Conservation (phyloP, 306 rosid genomes). For the Rosa persica region DNA sequence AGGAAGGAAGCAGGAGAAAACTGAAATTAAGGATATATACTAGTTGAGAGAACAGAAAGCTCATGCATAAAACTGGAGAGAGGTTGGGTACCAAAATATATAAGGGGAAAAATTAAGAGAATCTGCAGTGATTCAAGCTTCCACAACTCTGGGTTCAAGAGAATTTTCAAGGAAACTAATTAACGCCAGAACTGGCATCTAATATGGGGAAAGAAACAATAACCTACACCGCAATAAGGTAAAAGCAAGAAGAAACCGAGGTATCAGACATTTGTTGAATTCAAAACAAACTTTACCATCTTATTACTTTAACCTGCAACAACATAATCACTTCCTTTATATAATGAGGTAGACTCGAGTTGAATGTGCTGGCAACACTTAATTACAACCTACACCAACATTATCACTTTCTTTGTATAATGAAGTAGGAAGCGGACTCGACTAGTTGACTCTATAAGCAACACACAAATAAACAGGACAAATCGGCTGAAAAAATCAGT, state of each 20-base stretch:
- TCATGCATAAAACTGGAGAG: not conserved
- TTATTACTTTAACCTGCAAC: conserved; percentile 12
- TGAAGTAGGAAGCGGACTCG: not conserved
- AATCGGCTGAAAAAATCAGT: conserved; percentile 15
- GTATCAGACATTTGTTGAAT: conserved; percentile 20
- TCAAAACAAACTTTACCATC: conserved; percentile 14
- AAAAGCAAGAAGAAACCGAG: conserved; percentile 12
- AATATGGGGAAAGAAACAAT: not conserved
- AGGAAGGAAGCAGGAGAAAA: not conserved
- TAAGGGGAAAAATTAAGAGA: conserved; percentile 4
- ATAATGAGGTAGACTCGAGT: not conserved
- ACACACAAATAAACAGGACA: conserved; percentile 2
- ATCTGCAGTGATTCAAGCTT: conserved; percentile 3
- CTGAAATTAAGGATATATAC: not conserved
- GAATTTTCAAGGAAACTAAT: not conserved
- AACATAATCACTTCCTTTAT: conserved; percentile 11
- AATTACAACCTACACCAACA: conserved; percentile 13
- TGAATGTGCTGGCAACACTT: conserved; percentile 11
- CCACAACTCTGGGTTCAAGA: not conserved
- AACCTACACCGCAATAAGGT: conserved; percentile 9
- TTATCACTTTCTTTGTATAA: conserved; percentile 5
- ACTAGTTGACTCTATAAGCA: not conserved
- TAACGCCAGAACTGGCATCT: conserved; percentile 4
- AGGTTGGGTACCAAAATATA: conserved; percentile 3
- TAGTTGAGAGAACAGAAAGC: not conserved